Base-by-base conservation (phyloP, 2,329 filamentous ascomycete genomes). In the Falciphora oryzae region DNA sequence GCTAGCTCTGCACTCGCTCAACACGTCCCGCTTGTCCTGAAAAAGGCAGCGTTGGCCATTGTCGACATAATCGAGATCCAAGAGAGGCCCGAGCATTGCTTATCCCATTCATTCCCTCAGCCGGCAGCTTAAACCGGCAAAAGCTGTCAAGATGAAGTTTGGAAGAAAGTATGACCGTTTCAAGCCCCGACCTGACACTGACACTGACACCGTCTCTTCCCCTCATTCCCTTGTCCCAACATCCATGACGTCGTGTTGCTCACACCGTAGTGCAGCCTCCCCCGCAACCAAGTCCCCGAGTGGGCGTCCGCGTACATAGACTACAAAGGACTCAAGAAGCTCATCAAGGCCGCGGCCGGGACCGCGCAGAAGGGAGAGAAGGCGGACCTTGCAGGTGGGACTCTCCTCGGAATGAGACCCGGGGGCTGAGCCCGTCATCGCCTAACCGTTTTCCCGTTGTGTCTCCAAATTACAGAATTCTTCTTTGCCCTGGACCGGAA, bases 401-500 rank as follows among this genome's bases (percentile, higher is more conserved):
- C 73, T 71, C 70, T 71, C 73, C 67, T 63, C 64, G 62, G 68
- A 64, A 69, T 59, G 63, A 66, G 66, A 63, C 60, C 59, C 64
- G 61, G 64, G 67, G 68, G 71, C 72, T 70, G 68, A 71, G 70
- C 70, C 71, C 71, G 69, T 73, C 71, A 68, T 73, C 71, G 69
- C 75, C 77, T 79, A 75, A 78, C 75, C 68, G 69, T 27, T 60
- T 44, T 59, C n/a, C 59, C 59, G 38, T 10, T 59, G 62, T 53
- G 44, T 53, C n/a, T 53, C 32, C 69, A 67, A 68, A 71, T 44
- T 59, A 71, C 80, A 97, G 95, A 93, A 77, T 97, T 99, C 83
- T 97, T 97, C 81, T 97, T 94, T 77, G 91, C 90, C 68, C 88
- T 99, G 75, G 95, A 99, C 75, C 91, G 95, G 71, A 97, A 98